Conservation (phyloP, 805 yeast genomes). For the Komagataella pastoris region DNA sequence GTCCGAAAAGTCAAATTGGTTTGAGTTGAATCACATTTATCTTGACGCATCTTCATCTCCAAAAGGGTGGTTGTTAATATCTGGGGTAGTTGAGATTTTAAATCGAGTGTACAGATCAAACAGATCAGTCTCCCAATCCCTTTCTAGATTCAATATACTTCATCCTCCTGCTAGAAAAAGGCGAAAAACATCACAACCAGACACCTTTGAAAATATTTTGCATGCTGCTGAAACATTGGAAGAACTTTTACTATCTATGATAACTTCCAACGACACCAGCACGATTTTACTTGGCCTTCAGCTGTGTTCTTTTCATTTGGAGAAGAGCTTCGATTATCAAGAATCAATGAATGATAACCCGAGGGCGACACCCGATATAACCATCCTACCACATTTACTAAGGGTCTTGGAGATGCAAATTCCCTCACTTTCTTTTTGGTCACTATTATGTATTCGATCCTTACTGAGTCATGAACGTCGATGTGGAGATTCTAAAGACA, state of each 20-base stretch:
- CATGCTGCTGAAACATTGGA: not conserved
- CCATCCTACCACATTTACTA: not conserved
- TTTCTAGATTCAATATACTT: not conserved
- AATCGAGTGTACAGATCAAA: not conserved
- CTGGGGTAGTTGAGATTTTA: not conserved
- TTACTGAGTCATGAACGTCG: not conserved
- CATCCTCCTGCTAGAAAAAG: not conserved
- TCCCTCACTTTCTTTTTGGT: not conserved
- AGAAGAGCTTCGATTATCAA: not conserved
- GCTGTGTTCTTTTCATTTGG: not conserved
- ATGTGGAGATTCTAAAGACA: not conserved
- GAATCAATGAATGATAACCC: not conserved
- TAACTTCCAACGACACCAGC: not conserved
- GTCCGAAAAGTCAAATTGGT: not conserved
- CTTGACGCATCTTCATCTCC: not conserved
- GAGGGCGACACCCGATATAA: not conserved
- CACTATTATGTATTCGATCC: constrained; percentile 4
- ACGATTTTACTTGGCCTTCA: not conserved
- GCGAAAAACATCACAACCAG: not conserved
- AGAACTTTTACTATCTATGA: not conserved
- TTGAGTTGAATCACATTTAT: not conserved
- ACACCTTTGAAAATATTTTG: not conserved
- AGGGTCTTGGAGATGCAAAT: not conserved
- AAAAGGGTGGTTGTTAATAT: not conserved
- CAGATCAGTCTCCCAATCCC: not conserved